A percentile compares a stretch with the other conserved stretches of the same genome.
These are phyloP conservation scores for Phytophthora sansomeana DNA, from an alignment of 352 stramenopile genomes.

Conservation along the genomic window DNA sequence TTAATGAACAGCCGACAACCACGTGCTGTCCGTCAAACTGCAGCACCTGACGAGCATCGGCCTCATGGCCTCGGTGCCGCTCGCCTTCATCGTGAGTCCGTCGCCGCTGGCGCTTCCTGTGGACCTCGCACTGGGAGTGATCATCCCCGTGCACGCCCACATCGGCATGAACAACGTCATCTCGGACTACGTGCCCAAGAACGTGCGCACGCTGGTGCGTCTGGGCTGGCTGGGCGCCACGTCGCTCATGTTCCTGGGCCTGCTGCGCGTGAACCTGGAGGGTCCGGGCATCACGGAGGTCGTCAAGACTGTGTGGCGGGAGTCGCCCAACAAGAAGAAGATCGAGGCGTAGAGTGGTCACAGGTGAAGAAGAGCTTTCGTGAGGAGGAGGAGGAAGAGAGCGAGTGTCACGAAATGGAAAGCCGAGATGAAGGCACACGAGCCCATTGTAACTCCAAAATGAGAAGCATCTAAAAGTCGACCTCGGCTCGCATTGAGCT, in stretches of 20 bases:
- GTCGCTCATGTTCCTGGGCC: constrained; percentile 80
- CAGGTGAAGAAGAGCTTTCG: not conserved
- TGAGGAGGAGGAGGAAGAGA: constrained; percentile 3
- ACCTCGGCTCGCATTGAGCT: not conserved
- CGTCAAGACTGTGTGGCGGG: constrained; percentile 88
- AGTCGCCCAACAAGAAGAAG: constrained; percentile 78
- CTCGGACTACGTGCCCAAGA: constrained; percentile 95
- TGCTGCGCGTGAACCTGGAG: constrained; percentile 87
- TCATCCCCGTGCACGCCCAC: constrained; percentile 92
- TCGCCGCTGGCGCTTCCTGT: constrained; percentile 75
- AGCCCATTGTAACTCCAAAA: constrained; percentile 24
- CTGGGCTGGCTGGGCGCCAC: constrained; percentile 78
- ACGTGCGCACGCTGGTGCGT: constrained; percentile 59
- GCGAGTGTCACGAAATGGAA: constrained; percentile 18
- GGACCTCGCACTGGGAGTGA: constrained; percentile 80
- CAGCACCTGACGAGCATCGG: constrained; percentile 67
- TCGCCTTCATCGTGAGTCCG: constrained; percentile 83
- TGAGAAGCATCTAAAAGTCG: constrained; percentile 28
- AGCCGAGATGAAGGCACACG: constrained; percentile 30
- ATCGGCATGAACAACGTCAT: constrained; percentile 96
- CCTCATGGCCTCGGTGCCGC: constrained; percentile 66
- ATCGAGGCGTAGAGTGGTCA: constrained; percentile 29
- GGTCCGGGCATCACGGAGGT: constrained; percentile 88
- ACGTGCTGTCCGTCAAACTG: constrained; percentile 66
- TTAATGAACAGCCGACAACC: constrained; percentile 69